phyloP scores from a whole-genome alignment of 345 rosid genomes.

The Ailanthus altissimus region DNA sequence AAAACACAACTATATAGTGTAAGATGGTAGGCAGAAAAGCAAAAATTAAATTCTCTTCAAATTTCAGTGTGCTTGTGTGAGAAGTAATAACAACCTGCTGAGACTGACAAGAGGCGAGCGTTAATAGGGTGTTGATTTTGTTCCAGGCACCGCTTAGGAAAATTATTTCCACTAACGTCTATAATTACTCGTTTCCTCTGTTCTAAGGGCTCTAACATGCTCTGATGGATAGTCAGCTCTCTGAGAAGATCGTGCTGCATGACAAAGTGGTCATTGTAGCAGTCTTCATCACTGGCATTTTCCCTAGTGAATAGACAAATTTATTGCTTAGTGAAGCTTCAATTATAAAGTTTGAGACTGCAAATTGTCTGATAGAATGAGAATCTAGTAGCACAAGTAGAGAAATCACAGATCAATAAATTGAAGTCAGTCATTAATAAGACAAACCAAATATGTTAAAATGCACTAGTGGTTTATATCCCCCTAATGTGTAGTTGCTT shows the following conservation, averaged over 20 bases:
- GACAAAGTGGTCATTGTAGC: conserved; percentile 36
- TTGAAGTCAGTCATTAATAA: too few species aligned
- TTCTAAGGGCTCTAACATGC: conserved; percentile 21
- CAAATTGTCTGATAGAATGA: neutral
- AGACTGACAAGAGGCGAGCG: conserved; percentile 45
- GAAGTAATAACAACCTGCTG: conserved; percentile 36
- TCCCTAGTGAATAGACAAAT: conserved; percentile 34
- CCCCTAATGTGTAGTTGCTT: neutral
- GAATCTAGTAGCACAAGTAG: neutral
- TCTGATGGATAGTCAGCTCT: conserved; percentile 41
- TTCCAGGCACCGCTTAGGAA: conserved; percentile 50
- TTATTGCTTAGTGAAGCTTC: neutral
- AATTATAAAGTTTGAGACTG: neutral
- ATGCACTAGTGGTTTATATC: neutral
- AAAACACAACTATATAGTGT: neutral
- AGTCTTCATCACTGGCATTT: conserved; percentile 36
- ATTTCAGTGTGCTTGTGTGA: too few species aligned
- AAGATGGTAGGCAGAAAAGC: neutral
- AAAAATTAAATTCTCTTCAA: neutral
- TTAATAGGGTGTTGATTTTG: conserved; percentile 19
- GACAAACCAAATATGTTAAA: neutral
- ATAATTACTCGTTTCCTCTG: conserved; percentile 39
- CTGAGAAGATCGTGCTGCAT: conserved; percentile 51
- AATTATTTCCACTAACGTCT: conserved; percentile 32
- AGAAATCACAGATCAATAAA: neutral